A percentile compares a stretch with the other conserved stretches of the same genome.
Evolutionary conservation across 257 asterid genomes (phyloP).

Genomic region (Nicotiana tabacum): DNA sequence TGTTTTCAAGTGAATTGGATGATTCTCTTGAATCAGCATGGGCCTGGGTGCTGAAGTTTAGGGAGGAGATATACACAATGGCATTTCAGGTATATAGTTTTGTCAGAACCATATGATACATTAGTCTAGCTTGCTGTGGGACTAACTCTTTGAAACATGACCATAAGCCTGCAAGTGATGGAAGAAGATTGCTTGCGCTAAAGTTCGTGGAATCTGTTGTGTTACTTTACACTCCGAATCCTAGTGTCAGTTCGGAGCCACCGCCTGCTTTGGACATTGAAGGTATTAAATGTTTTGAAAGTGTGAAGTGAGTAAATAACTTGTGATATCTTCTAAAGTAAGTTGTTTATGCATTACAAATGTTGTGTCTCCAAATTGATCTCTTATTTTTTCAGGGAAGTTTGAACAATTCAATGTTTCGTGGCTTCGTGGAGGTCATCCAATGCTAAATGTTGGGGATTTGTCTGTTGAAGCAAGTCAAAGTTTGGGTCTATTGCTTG

Average conservation of each 20-base stretch:
- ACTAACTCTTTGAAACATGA: constrained; percentile 25
- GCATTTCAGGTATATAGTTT: constrained; percentile 70
- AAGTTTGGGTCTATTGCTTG: constrained; percentile 76
- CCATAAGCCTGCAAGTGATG: constrained; percentile 74
- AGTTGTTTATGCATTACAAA: not conserved
- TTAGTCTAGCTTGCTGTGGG: constrained; percentile 11
- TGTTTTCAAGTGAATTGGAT: constrained; percentile 60
- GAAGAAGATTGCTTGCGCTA: constrained; percentile 84
- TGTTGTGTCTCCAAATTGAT: not conserved
- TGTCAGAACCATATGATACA: constrained; percentile 8
- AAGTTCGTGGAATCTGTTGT: constrained; percentile 85
- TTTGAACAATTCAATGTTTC: constrained; percentile 70
- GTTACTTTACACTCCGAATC: constrained; percentile 90
- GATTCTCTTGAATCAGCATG: constrained; percentile 67
- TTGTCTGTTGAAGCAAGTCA: constrained; percentile 84
- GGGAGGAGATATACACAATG: constrained; percentile 79
- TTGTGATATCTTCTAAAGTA: not conserved
- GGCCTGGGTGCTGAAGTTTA: constrained; percentile 61
- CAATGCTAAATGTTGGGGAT: constrained; percentile 76
- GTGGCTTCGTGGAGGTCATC: constrained; percentile 99
- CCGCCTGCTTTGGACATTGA: constrained; percentile 56
- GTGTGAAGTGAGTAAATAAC: constrained; percentile 2
- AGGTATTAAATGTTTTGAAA: constrained; percentile 38
- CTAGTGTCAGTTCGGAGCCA: constrained; percentile 74
- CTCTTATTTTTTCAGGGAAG: constrained; percentile 38